A percentile compares a stretch with the other conserved stretches of the same genome.
phyloP scores from a whole-genome alignment of 768 basidiomycete species.

The Exidia glandulosa region DNA sequence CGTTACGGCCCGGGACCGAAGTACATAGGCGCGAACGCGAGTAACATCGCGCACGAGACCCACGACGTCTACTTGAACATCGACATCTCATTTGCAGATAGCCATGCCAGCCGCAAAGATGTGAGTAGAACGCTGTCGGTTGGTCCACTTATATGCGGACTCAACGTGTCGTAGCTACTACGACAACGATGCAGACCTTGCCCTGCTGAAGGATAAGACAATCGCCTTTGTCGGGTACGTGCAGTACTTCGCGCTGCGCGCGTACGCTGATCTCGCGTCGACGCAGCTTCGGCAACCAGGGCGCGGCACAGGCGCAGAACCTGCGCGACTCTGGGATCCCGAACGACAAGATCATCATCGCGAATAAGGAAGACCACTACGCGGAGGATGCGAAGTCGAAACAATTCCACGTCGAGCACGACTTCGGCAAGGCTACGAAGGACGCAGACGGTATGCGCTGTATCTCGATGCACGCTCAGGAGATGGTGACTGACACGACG shows the following conservation, averaged over 20 bases:
- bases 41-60: too few species aligned
- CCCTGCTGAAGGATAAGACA: slow-evolving; percentile 33
- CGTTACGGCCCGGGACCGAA: too few species aligned
- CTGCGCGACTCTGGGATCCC: slow-evolving; percentile 51
- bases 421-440: slow-evolving; percentile 43
- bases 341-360: slow-evolving; percentile 49
- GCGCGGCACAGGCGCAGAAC: slow-evolving; percentile 57
- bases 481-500: neutral
- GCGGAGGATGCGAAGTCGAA: slow-evolving; percentile 45
- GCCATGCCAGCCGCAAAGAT: slow-evolving; percentile 44
- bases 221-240: slow-evolving; percentile 51
- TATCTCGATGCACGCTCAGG: neutral
- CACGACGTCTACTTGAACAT: slow-evolving; percentile 25
- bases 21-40: too few species aligned
- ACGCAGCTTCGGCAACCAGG: slow-evolving; percentile 51
- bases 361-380: slow-evolving; percentile 46
- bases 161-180: slow-evolving; percentile 32
- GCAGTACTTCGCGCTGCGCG: neutral
- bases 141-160: neutral
- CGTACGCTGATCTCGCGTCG: neutral
- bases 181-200: slow-evolving; percentile 49
- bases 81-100: slow-evolving; percentile 11
- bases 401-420: slow-evolving; percentile 46
- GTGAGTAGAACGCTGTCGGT: slow-evolving; percentile 22
- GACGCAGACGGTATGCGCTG: slow-evolving; percentile 39